These are phyloP conservation scores for Lactarius trivialis DNA, from an alignment of 768 basidiomycete species.

Conservation along the genomic window DNA sequence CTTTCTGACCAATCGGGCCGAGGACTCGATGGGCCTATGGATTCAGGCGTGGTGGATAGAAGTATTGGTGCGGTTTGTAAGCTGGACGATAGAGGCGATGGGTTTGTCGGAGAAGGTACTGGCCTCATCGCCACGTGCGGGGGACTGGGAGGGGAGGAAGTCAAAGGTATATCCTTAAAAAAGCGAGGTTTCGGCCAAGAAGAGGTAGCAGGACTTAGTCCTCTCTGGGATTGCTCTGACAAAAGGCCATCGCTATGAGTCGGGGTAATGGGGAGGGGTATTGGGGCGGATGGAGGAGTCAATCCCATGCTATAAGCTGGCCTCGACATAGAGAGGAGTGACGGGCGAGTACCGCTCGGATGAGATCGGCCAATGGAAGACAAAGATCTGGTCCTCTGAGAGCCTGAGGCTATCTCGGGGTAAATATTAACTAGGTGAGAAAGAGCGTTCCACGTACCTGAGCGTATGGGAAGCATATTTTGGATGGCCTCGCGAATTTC, in stretches of 20 bases:
- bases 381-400: not conserved
- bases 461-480: slow-evolving; percentile 9
- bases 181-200: not conserved
- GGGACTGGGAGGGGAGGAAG: slow-evolving; percentile 19
- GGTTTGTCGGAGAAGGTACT: not conserved
- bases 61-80: not conserved
- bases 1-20: not conserved
- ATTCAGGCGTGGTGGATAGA: slow-evolving; percentile 2
- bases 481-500: slow-evolving; percentile 27
- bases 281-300: slow-evolving; percentile 1
- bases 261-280: not conserved
- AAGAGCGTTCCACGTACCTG: not conserved
- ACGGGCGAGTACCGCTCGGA: not conserved
- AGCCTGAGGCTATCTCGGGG: slow-evolving; percentile 1
- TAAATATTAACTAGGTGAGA: not conserved
- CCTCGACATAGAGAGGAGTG: slow-evolving; percentile 1
- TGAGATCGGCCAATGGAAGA: not conserved
- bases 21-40: not conserved
- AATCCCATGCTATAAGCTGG: not conserved
- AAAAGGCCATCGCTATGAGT: not conserved
- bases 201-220: not conserved
- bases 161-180: slow-evolving; percentile 6
- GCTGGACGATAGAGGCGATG: not conserved
- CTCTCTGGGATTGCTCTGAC: not conserved
- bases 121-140: slow-evolving; percentile 1